Evolutionary conservation across 345 rosid genomes (phyloP), one percentile per base, ranked within the genome.

Genomic region (Kandelia obovata): DNA sequence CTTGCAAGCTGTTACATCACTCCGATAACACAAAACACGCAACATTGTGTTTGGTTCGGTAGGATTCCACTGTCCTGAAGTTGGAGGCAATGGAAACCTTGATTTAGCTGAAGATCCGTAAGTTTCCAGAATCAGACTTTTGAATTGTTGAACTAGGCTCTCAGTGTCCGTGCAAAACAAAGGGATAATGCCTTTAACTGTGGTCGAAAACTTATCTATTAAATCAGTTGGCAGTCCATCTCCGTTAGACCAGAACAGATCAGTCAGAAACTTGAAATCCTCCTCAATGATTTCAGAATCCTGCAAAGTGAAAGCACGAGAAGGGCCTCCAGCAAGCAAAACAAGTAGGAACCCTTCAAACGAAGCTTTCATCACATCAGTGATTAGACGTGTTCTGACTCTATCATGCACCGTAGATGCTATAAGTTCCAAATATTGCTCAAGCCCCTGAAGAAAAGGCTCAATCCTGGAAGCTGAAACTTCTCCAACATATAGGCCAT

Each of bases 281-380:
- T 90, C 92, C 75, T 87, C 96, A 27, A 95, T 86, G 39, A 85
- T 71, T 59, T 87, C 84, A 32, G 86, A 88, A 72, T 95, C 96
- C 70, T 86, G 96, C 68, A 64, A 79, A 64, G 89, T 67, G 75
- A 95, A 95, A 61, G 89, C 83, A 56, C 97, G 96, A 23, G 92
- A 83, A 46, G 99, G 96, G 49, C 99, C 96, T 73, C 99, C 99
- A 51, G 97, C 97, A 7, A 95, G 97, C 58, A 95, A 78, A 64
- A 95, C 96, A 47, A 92, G 81, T 64, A 90, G 77, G 81, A 92
- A 92, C 52, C 99, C 97, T 53, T 95, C 97, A 28, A 86, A 87
- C 4, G 97, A 85, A 64, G 99, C 99, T 68, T 75, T 92, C 99
- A 95, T 90, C 21, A 92, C 71, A 69, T 92, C 96, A 1, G 92